phyloP scores from a whole-genome alignment of 192 early-diverging fungal species.

The Phlyctochytrium planicorne region DNA sequence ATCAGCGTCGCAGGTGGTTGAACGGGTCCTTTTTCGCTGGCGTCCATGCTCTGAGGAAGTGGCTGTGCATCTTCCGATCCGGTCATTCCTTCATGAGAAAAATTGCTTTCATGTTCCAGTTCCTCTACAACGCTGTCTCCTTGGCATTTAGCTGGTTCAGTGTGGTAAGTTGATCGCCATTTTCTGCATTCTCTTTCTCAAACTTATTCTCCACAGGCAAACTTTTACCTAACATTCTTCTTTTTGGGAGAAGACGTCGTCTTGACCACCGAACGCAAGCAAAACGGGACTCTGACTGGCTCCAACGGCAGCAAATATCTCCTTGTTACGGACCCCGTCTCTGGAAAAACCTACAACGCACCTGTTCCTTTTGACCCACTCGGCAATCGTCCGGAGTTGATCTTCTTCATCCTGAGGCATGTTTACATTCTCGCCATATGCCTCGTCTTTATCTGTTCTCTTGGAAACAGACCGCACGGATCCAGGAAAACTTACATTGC shows the following conservation, averaged over 20 bases:
- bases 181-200: slow-evolving; percentile 41
- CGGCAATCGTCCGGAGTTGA: slow-evolving; percentile 47
- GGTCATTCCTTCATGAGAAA: slow-evolving; percentile 75
- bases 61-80: slow-evolving; percentile 72
- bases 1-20: slow-evolving; percentile 94
- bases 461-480: slow-evolving; percentile 96
- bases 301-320: no score
- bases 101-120: slow-evolving; percentile 71
- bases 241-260: slow-evolving; percentile 25
- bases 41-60: slow-evolving; percentile 81
- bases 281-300: no score
- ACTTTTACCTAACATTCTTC: slow-evolving; percentile 24
- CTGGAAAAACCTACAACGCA: slow-evolving; percentile 39
- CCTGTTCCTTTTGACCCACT: slow-evolving; percentile 59
- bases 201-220: slow-evolving; percentile 57
- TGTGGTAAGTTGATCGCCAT: slow-evolving; percentile 51
- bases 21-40: slow-evolving; percentile 95
- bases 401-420: slow-evolving; percentile 68
- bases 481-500: slow-evolving; percentile 74
- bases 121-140: slow-evolving; percentile 77
- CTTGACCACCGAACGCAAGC: not conserved
- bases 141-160: slow-evolving; percentile 90
- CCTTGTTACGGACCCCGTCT: no score
- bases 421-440: slow-evolving; percentile 81
- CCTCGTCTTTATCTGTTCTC: slow-evolving; percentile 79